Evolutionary conservation across 2,329 filamentous ascomycete species (phyloP), one percentile per base, ranked within the genome.

Genomic region (Xylaria arbuscula): DNA sequence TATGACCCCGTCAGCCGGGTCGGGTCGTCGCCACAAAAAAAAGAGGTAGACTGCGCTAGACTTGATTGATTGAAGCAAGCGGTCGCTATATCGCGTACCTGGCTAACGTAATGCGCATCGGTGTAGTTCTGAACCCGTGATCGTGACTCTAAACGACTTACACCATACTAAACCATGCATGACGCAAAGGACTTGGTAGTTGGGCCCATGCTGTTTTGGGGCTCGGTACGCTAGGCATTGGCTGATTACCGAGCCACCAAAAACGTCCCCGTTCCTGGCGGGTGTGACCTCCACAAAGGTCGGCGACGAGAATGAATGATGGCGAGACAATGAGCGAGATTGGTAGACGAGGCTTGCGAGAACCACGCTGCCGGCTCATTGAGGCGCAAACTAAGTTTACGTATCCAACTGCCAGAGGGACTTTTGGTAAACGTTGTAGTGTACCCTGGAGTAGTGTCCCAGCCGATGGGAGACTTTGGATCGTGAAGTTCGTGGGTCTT

Each of bases 281-380:
- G 48, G 62, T 68, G 66, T 68, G 66, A 40, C 66, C 65, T 22
- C 57, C 62, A 65, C 48, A 36, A 15, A 62, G 24, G 53, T 66
- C 59, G 55, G 54, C 63, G 59, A 34, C 36, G 45, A 54, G 36
- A 51, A 55, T 56, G 9, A 40, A 40, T 24, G 19, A 48, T 57
- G 42, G 19, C 13, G 57, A 57, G 42, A 58, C 34, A 40, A 45
- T 42, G 19, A 38, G 48, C 17, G 42, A 56, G 13, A 15, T 24
- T 42, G 17, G 60, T n/a, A 42, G 47, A 47, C 24, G 51, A 17
- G 40, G 22, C 36, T 24, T 24, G 9, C 13, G 32, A 47, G 66
- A 65, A 57, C 51, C 61, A 63, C 48, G n/a, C 36, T 38, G 34
- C 40, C 47, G 50, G 51, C 36, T 64, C 24, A 8, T 28, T 28